Evolutionary conservation across 2,329 filamentous ascomycete genomes (phyloP).

Genomic region (Colletotrichum acutatum): DNA sequence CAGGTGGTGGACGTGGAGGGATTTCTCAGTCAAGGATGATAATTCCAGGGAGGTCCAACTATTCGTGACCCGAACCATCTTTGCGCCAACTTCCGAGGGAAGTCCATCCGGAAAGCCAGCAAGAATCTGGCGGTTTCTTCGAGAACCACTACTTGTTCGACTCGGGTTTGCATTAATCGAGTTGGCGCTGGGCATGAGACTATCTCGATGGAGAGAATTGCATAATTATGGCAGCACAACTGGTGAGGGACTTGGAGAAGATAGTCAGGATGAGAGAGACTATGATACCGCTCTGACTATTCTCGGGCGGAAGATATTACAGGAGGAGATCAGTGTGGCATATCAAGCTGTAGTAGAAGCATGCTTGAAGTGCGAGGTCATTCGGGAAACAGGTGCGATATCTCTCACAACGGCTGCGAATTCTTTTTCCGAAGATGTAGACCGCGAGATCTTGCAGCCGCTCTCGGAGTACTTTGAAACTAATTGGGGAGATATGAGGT

Average conservation of each 20-base stretch:
- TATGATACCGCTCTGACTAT: neutral
- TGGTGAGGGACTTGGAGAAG: neutral
- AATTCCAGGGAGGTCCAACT: neutral
- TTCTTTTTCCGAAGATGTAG: slow-evolving; percentile 14
- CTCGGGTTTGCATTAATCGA: slow-evolving; percentile 19
- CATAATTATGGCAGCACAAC: neutral
- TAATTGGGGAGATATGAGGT: neutral
- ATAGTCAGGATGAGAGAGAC: neutral
- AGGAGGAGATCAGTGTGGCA: neutral
- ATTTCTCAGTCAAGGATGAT: slow-evolving; percentile 8
- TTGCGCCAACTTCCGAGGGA: neutral
- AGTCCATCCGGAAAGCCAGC: neutral
- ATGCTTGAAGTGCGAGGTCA: slow-evolving; percentile 2
- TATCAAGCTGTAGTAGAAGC: slow-evolving; percentile 17
- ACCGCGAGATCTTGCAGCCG: neutral
- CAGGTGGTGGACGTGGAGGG: slow-evolving; percentile 13
- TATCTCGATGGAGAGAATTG: slow-evolving; percentile 1
- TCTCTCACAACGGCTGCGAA: slow-evolving; percentile 1
- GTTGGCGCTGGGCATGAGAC: slow-evolving; percentile 4
- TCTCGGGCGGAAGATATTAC: neutral
- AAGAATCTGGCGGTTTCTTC: slow-evolving; percentile 1
- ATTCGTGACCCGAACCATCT: slow-evolving; percentile 5
- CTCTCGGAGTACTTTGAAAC: slow-evolving; percentile 7
- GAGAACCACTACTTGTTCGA: slow-evolving; percentile 13
- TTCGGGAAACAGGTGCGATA: neutral